These are phyloP conservation scores for Xylogone sp. DNA, from an alignment of 2,329 filamentous ascomycete species.

Conservation along the genomic window DNA sequence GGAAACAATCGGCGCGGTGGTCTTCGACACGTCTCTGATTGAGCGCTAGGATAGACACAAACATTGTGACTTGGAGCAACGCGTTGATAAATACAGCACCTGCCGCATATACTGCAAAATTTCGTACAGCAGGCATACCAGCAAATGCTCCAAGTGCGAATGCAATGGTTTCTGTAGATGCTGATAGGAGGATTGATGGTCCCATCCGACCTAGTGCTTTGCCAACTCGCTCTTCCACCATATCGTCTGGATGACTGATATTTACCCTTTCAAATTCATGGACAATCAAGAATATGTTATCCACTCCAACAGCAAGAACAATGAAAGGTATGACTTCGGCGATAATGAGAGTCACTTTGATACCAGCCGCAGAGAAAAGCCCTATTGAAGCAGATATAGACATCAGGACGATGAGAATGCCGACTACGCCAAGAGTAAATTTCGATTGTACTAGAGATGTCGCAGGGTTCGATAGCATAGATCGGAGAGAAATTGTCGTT, in stretches of 20 bases:
- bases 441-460: slow-evolving; percentile 92
- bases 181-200: slow-evolving; percentile 91
- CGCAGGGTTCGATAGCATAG: slow-evolving; percentile 77
- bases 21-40: slow-evolving; percentile 91
- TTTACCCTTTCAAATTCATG: slow-evolving; percentile 98
- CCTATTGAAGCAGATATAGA: slow-evolving; percentile 95
- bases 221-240: slow-evolving; percentile 80
- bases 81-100: slow-evolving; percentile 97
- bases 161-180: slow-evolving; percentile 88
- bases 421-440: slow-evolving; percentile 90
- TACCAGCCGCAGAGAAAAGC: slow-evolving; percentile 83
- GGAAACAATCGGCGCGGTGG: slow-evolving; percentile 85
- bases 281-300: slow-evolving; percentile 98
- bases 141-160: slow-evolving; percentile 92
- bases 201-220: slow-evolving; percentile 93
- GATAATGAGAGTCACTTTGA: slow-evolving; percentile 96
- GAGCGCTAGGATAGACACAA: slow-evolving; percentile 83
- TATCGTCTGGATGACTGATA: slow-evolving; percentile 81
- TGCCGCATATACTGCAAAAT: slow-evolving; percentile 94
- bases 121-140: slow-evolving; percentile 95
- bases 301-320: slow-evolving; percentile 91
- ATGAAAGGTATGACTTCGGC: slow-evolving; percentile 98
- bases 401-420: slow-evolving; percentile 95
- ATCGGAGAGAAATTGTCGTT: slow-evolving; percentile 72
- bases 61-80: slow-evolving; percentile 94